Percentiles rank a stretch among this genome's conserved stretches.
phyloP scores from a whole-genome alignment of 768 basidiomycete species.

The Lactarius pseudohatsudake region DNA sequence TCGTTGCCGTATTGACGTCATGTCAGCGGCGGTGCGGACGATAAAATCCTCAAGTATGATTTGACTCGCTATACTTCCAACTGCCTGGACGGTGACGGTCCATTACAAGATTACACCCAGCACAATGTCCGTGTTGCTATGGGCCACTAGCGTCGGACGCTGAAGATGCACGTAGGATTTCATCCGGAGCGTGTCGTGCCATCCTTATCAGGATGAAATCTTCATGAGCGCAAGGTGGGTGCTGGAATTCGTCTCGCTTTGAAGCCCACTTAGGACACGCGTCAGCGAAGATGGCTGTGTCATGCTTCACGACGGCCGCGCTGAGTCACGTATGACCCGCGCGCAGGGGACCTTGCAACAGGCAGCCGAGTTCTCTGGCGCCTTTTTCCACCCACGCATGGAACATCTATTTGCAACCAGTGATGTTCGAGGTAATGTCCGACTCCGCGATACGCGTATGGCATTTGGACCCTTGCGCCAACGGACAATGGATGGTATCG shows the following conservation, averaged over 20 bases:
- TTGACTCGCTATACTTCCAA: constrained; percentile 20
- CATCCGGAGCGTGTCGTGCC: constrained; percentile 63
- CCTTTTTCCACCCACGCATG: constrained; percentile 66
- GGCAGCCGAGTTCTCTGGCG: constrained; percentile 56
- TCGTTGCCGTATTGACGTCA: neutral
- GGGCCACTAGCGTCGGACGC: constrained; percentile 11
- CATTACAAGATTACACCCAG: constrained; percentile 19
- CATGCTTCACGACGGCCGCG: constrained; percentile 59
- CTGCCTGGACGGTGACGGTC: constrained; percentile 2
- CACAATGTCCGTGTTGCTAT: constrained; percentile 31
- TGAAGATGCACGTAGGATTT: constrained; percentile 47
- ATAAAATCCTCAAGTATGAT: constrained; percentile 24
- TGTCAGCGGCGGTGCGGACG: constrained; percentile 24
- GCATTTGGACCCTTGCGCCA: constrained; percentile 56
- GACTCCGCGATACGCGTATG: constrained; percentile 71
- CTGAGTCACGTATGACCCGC: constrained; percentile 34
- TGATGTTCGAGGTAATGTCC: constrained; percentile 57
- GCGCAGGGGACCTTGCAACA: constrained; percentile 56
- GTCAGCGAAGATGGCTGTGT: constrained; percentile 71
- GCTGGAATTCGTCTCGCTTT: neutral
- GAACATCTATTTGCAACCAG: constrained; percentile 69
- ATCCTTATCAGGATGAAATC: constrained; percentile 65
- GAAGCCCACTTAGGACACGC: neutral
- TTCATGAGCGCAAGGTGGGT: constrained; percentile 68
- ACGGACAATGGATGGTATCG: constrained; percentile 52